These are phyloP conservation scores for Bretschneidera sinensis DNA, from an alignment of 345 rosid species.

Conservation along the genomic window DNA sequence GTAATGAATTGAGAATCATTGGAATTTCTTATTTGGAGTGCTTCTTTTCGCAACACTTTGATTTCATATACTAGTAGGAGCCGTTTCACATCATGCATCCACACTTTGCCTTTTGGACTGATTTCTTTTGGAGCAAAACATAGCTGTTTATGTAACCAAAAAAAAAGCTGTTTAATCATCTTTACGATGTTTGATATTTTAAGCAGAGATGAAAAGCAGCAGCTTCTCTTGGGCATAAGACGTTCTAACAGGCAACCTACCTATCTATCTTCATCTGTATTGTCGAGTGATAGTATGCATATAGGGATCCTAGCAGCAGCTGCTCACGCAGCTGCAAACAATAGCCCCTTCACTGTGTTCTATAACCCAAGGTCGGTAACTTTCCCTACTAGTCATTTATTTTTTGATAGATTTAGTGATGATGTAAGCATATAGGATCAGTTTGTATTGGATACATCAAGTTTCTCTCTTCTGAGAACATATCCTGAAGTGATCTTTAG, in stretches of 20 bases:
- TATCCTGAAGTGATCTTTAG: background rate
- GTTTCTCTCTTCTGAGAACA: background rate
- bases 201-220: conserved; percentile 84
- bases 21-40: background rate
- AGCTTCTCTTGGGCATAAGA: conserved; percentile 76
- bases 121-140: background rate
- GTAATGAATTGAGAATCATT: conserved; percentile 7
- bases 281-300: conserved; percentile 98
- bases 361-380: conserved; percentile 70
- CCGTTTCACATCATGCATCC: background rate
- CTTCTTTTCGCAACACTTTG: conserved; percentile 1
- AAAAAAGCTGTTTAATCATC: background rate
- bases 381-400: background rate
- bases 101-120: background rate
- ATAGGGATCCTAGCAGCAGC: conserved; percentile 96
- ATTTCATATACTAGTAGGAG: background rate
- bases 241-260: conserved; percentile 81
- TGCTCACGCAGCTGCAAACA: conserved; percentile 96
- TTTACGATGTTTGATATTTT: conserved; percentile 5
- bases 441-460: background rate
- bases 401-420: too few relatives aligned
- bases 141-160: too few relatives aligned
- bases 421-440: too few relatives aligned
- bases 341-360: conserved; percentile 84
- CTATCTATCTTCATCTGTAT: conserved; percentile 76